Base-by-base conservation (phyloP, 768 basidiomycete species). In the Trametes maxima region DNA sequence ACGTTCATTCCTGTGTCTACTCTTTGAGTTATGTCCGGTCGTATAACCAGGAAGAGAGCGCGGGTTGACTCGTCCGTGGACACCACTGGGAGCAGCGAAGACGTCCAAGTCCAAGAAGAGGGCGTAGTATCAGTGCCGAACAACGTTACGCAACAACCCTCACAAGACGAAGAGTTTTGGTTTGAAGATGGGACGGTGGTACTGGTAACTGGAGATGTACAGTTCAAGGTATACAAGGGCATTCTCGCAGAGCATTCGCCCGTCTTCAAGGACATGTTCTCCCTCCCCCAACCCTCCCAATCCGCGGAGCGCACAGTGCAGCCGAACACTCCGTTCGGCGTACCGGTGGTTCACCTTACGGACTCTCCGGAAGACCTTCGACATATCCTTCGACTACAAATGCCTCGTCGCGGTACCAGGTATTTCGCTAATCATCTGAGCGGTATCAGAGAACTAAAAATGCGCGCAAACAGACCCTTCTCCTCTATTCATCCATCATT, bases 101-200 rank as follows among this genome's bases (percentile, higher is more conserved):
- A n/a, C 39, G 14, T 40, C 39, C 12, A n/a, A 40, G 12, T n/a
- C 12, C 39, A 2, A 40, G 39, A 14, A 13, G 14, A 40, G 39
- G 39, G 12, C 39, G 12, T n/a, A n/a, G 17, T 3, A 39, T 14
- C 37, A 13, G 14, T 40, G 14, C 39, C 12, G 14, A 40, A n/a
- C 17, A 4, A 40, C 39, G 39, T 13, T 25, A 35, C 21, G 2
- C 21, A 21, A 16, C 46, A 47, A 47, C 5, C 17, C 21, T 51
- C 35, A 1, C 37, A 10, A 21, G 57, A 59, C 39, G 47, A 33
- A 8, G 65, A 72, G 13, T 33, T 73, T 14, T 74, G 71, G 70
- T 69, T 69, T 39, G 53, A 62, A 1, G 70, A 72, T 49, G 67
- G 73, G 12, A 68, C 52, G 10, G 59, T 73, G 33, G 65, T 73